Conservation (phyloP, 345 rosid genomes). For the Nephelium lappaceum region DNA sequence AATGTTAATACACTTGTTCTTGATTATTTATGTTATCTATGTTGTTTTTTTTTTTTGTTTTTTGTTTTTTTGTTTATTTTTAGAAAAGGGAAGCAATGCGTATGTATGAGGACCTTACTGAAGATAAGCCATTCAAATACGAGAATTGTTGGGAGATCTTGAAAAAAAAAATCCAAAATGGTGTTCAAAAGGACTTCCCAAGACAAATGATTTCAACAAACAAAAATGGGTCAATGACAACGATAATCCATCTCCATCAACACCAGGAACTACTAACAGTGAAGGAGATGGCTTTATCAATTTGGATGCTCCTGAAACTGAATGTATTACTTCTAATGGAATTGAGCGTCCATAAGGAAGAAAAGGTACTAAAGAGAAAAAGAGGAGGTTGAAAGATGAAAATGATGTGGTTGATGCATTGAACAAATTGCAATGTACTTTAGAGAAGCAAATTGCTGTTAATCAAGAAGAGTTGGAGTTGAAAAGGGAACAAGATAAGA, state of each 20-base stretch:
- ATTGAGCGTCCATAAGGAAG: background rate
- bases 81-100: background rate
- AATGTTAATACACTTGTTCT: no score
- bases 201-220: background rate
- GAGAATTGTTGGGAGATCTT: background rate
- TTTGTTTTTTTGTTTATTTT: background rate
- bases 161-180: background rate
- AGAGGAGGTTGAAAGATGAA: background rate
- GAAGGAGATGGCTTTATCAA: no score
- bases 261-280: background rate
- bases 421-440: background rate
- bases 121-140: background rate
- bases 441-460: background rate
- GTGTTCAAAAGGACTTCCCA: background rate
- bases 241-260: background rate
- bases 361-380: background rate
- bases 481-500: background rate
- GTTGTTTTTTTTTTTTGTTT: background rate
- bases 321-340: background rate
- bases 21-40: no score
- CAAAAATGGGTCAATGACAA: background rate
- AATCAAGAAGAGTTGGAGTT: no score
- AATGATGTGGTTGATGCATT: background rate
- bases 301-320: background rate
- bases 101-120: background rate